These are phyloP conservation scores for Pyrus betulifolia DNA, from an alignment of 306 rosid species.

Conservation along the genomic window DNA sequence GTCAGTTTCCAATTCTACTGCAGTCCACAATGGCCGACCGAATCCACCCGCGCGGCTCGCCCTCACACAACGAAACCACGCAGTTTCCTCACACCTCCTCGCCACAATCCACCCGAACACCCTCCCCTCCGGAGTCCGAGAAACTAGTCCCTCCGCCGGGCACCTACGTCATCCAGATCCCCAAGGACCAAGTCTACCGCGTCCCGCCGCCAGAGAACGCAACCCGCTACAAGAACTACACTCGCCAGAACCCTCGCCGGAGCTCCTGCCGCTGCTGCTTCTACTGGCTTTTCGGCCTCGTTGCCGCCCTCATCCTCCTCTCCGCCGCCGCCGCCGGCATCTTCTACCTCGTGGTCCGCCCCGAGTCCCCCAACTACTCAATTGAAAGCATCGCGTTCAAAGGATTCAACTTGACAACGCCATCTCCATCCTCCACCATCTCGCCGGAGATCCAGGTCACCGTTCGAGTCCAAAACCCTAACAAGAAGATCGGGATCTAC, in stretches of 20 bases:
- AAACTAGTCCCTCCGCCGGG: slow-evolving; percentile 45
- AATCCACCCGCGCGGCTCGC: slow-evolving; percentile 50
- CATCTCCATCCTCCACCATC: slow-evolving; percentile 5
- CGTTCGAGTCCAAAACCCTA: slow-evolving; percentile 50
- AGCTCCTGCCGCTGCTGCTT: slow-evolving; percentile 29
- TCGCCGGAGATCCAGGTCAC: slow-evolving; percentile 50
- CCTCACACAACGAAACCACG: not conserved
- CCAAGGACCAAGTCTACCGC: slow-evolving; percentile 73
- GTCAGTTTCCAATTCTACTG: not conserved
- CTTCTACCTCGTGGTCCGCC: slow-evolving; percentile 55
- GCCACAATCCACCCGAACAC: not conserved
- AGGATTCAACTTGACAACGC: slow-evolving; percentile 40
- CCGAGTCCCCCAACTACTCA: slow-evolving; percentile 47
- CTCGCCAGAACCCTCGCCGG: slow-evolving; percentile 25
- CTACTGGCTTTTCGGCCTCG: slow-evolving; percentile 35
- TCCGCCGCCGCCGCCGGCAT: slow-evolving; percentile 32
- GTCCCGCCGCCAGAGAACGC: slow-evolving; percentile 76
- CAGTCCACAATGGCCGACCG: slow-evolving; percentile 52
- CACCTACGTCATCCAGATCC: slow-evolving; percentile 62
- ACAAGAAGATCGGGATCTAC: slow-evolving; percentile 56
- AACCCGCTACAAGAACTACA: slow-evolving; percentile 30
- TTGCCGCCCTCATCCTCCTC: slow-evolving; percentile 28
- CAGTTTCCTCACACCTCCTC: not conserved
- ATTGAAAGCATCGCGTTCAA: slow-evolving; percentile 29
- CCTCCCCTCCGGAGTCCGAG: slow-evolving; percentile 3